Evolutionary conservation across 805 yeast species (phyloP), one percentile per base, ranked within the genome.

Genomic region (Nakazawaea wickerhamii): DNA sequence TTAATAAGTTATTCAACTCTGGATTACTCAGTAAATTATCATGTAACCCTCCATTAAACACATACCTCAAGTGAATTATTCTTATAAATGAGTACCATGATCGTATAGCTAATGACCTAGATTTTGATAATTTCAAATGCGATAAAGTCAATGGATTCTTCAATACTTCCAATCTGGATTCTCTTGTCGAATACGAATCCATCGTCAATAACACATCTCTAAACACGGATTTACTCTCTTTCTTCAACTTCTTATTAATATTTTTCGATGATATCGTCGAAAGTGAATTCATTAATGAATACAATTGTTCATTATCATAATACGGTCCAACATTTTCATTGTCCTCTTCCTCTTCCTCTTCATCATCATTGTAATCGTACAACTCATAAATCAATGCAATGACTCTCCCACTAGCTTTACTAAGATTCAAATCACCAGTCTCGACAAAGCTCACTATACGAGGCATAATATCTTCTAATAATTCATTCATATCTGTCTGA

Each of bases 161-260:
- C 1, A 61, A 53, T 48, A 60, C 61, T 21, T 56, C 46, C 28
- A 36, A 19, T 52, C 51, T 64, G 65, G 50, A 63, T 48, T 60
- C 47, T 48, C 63, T 40, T 40, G 59, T 51, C 51, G 67, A 43
- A 48, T 68, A 71, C 14, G 54, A 53, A 39, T 64, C 66, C 9
- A 80, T 61, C 0, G 83, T 77, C 28, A 59, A 59, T 31, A 71
- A 57, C 15, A 79, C 76, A 46, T 81, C 83, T 53, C 80, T 67
- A 57, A 80, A 77, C 1, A 81, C 66, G 1, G 85, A 73, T 47
- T 77, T 75, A 20, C 76, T 65, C 30, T 73, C 78, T 46, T 71
- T 73, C 55, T 77, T 81, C 47, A 79, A 85, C 53, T 75, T 77
- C 50, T 82, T 82, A 21, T 81, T 73, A 3, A 79, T 55, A 40